phyloP scores from a whole-genome alignment of 139 green algal genomes.

The Desmodesmus armatus region DNA sequence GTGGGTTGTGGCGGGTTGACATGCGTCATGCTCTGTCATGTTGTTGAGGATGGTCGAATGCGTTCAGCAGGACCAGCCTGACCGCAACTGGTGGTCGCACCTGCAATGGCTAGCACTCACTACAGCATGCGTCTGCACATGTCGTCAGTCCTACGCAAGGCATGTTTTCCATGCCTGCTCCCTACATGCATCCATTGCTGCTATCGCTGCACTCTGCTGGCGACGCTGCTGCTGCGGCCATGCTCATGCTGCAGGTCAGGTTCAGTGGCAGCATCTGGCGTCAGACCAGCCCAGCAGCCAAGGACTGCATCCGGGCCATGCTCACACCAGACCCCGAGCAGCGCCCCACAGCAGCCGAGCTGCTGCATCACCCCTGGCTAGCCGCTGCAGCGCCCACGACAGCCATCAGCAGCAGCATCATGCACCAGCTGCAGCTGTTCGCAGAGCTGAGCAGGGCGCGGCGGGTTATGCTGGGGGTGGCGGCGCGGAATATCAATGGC shows the following conservation, averaged over 20 bases:
- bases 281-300: slow-evolving; percentile 48
- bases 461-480: slow-evolving; percentile 64
- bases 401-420: slow-evolving; percentile 47
- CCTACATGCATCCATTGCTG: too few relatives aligned
- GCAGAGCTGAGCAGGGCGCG: slow-evolving; percentile 52
- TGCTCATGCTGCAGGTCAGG: slow-evolving; percentile 54
- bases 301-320: slow-evolving; percentile 63
- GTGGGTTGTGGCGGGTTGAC: too few relatives aligned
- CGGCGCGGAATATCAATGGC: slow-evolving; percentile 56
- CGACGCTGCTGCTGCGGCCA: too few relatives aligned
- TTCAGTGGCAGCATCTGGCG: slow-evolving; percentile 57
- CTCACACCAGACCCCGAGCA: slow-evolving; percentile 49
- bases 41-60: too few relatives aligned
- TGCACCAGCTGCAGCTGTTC: slow-evolving; percentile 63
- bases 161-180: too few relatives aligned
- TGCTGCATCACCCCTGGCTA: slow-evolving; percentile 48
- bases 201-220: too few relatives aligned
- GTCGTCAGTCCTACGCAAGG: too few relatives aligned
- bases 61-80: too few relatives aligned
- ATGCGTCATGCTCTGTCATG: too few relatives aligned
- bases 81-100: too few relatives aligned
- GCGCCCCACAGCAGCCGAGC: slow-evolving; percentile 46
- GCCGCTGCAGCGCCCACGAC: slow-evolving; percentile 37
- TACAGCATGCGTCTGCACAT: too few relatives aligned
- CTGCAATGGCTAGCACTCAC: too few relatives aligned